Evolutionary conservation across 83 land plant genomes (phyloP), one percentile per base, ranked within the genome.

Genomic region (Thuja plicata): DNA sequence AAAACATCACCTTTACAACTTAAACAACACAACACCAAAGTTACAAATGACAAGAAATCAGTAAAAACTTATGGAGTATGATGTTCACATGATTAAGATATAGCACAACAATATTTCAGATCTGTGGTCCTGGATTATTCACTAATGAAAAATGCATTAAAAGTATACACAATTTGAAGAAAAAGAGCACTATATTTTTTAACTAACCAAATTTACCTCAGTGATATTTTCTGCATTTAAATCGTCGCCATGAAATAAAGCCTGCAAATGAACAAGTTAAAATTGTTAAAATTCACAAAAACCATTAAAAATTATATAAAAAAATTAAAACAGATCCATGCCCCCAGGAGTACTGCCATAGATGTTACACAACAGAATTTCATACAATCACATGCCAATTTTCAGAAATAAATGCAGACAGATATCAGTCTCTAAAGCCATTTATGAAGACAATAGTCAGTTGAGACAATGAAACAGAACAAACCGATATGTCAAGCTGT

Each of bases 401-500:
- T 60, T 32, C 60, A 85, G 21, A 85, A 35, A 34, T 84, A 38
- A 7, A 27, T 3, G 35, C 24, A 84, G 8, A 32, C 54, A 48
- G 3, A 48, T 34, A 52, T 84, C 34, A 84, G 3, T 34, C 19
- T 41, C 37, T 30, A n/a, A 21, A 83, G 55, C 43, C 48, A 17
- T 46, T 12, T n/a, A n/a, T 45, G 15, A 43, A 48, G 30, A 46
- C 16, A 46, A 83, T 48, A 50, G 45, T 79, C 43, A 54, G 52
- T 84, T 21, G 50, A 54, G 32, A 46, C 57, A 60, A 89, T 60
- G 45, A 5, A 48, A 40, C 15, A 27, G 43, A 35, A 52, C 93
- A 88, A 85, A 94, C 98, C 95, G 96, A 93, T 54, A 92, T 87
- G 71, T 97, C 97, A 60, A 96, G 87, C 87, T 93, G 94, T 90